Base-by-base conservation (phyloP, 768 basidiomycete species). In the Lactifluus echinatus region DNA sequence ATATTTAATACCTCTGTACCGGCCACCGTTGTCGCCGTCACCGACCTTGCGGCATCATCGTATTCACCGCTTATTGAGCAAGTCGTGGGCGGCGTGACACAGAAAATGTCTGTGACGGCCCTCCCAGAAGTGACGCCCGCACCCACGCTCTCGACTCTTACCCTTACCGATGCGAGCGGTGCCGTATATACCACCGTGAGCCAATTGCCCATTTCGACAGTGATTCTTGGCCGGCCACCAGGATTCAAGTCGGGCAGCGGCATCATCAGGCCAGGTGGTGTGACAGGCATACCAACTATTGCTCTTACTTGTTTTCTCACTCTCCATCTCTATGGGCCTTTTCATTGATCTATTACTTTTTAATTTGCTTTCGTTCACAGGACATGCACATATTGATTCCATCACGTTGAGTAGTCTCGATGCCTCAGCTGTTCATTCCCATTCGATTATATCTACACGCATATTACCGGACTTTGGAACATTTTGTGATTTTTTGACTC, bases 21-120 rank as follows among this genome's bases (percentile, higher is more conserved):
- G 8, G 52, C 53, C 15, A 33, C 56, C 17, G 80, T 79, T 4
- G 57, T 74, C 15, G 81, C 82, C 4, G 59, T 71, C 3, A 76
- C 81, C 17, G 86, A 80, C 34, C 80, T 89, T 21, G 88, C 81
- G 17, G 84, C 82, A 0, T 83, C 80, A 68, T 88, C 87, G 3
- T 91, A 91, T 65, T 73, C 69, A 34, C 75, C 88, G 0, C 72
- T 87, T 26, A 69, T 85, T 48, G 56, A 34, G 43, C 36, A 55
- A 3, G 46, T 61, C 21, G 29, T 36, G 21, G 36, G 40, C 23
- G 62, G 60, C n/a, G 55, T 33, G 39, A 28, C 69, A 57, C 70
- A 60, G 60, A 72, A 59, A 6, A 66, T 71, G 43, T 82, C 79
- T 60, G 72, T 70, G 28, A 77, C 84, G 1, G 80, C 75, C 7